Evolutionary conservation across 345 rosid species (phyloP).

Genomic region (rapeseed (Brassica napus)): Da-Ae NC_063449.1:2427501-2428000

Average conservation of each 20-base stretch:
- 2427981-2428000: conserved; percentile 99
- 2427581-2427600: conserved; percentile 98
- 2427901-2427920: conserved; percentile 95
- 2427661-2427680: conserved; percentile 85
- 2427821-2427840: conserved; percentile 74
- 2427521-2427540: conserved; percentile 91
- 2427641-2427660: conserved; percentile 76
- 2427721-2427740: conserved; percentile 92
- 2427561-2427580: conserved; percentile 87
- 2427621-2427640: conserved; percentile 94
- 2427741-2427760: conserved; percentile 51
- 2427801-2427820: conserved; percentile 12
- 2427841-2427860: conserved; percentile 95
- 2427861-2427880: conserved; percentile 98
- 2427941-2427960: conserved; percentile 89
- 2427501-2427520: conserved; percentile 9
- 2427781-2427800: not conserved
- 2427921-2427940: conserved; percentile 97
- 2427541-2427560: conserved; percentile 89
- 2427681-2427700: conserved; percentile 83
- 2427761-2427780: conserved; percentile 1
- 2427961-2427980: conserved; percentile 96
- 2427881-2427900: conserved; percentile 98
- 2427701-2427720: conserved; percentile 87
- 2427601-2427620: conserved; percentile 96